Evolutionary conservation across 192 early-diverging fungal genomes (phyloP).

Genomic region (Backusella morwellensis): DNA sequence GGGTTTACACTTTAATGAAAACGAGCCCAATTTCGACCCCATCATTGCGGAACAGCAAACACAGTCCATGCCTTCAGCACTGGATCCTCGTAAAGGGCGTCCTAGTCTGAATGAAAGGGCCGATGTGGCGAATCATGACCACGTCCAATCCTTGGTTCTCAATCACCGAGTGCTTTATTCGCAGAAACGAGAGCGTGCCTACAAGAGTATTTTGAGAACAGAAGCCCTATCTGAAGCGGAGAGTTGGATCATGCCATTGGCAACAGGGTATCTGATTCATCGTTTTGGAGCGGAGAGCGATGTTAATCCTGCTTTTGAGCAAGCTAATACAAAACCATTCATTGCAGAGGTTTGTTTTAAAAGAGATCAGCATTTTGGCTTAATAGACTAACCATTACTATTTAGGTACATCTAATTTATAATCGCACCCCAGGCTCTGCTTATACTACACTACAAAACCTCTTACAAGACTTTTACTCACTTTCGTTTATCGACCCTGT

Average conservation of each 20-base stretch:
- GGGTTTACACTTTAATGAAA: background rate
- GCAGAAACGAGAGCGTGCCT: constrained; percentile 23
- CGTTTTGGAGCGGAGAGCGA: constrained; percentile 29
- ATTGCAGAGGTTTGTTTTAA: constrained; percentile 32
- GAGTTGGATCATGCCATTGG: constrained; percentile 40
- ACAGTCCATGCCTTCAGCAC: constrained; percentile 22
- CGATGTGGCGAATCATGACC: constrained; percentile 1
- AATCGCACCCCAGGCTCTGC: constrained; percentile 21
- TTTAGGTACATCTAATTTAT: constrained; percentile 30
- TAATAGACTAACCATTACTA: background rate
- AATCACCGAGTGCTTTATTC: constrained; percentile 45
- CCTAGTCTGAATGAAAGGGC: background rate
- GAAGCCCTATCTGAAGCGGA: constrained; percentile 6
- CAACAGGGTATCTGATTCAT: constrained; percentile 45
- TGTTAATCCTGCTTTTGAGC: constrained; percentile 36
- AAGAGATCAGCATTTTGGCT: background rate
- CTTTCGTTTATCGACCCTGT: constrained; percentile 41
- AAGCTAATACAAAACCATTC: constrained; percentile 35
- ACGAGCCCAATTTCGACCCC: background rate
- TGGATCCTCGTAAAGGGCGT: constrained; percentile 13
- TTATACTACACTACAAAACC: constrained; percentile 36
- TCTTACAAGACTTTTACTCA: constrained; percentile 44
- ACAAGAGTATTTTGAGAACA: background rate
- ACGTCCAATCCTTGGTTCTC: constrained; percentile 40
- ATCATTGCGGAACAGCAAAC: background rate